Conservation (phyloP, 768 basidiomycete species). For the Hypholoma sublateritium region DNA sequence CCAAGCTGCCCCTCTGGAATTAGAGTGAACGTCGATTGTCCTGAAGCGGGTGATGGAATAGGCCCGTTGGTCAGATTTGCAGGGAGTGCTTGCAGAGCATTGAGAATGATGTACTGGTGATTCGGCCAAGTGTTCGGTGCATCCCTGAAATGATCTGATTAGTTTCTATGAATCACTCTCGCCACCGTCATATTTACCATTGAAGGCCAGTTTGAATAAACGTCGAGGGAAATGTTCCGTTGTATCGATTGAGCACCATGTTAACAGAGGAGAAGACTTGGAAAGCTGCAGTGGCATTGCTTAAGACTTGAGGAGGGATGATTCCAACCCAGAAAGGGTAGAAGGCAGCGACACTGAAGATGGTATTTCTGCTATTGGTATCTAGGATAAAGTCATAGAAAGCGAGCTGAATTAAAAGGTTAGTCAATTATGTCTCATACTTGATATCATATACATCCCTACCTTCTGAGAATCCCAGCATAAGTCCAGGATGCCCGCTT, state of each 20-base stretch:
- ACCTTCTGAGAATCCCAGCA: constrained; percentile 78
- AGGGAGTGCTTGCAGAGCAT: constrained; percentile 76
- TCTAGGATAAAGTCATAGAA: constrained; percentile 91
- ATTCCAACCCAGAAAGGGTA: constrained; percentile 90
- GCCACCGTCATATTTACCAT: constrained; percentile 48
- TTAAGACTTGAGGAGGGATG: constrained; percentile 67
- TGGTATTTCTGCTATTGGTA: constrained; percentile 56
- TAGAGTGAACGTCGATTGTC: constrained; percentile 63
- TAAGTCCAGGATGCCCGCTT: constrained; percentile 78
- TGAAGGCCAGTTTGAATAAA: constrained; percentile 79
- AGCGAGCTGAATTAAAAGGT: constrained; percentile 43
- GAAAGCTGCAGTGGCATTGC: constrained; percentile 58
- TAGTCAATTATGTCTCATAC: neutral
- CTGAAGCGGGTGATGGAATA: constrained; percentile 49
- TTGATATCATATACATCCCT: neutral
- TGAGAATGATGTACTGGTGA: constrained; percentile 77
- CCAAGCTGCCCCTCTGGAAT: constrained; percentile 83
- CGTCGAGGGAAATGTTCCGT: constrained; percentile 82
- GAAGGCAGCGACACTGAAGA: constrained; percentile 77
- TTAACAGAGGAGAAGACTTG: constrained; percentile 74
- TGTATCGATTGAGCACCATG: constrained; percentile 80
- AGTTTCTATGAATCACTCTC: neutral
- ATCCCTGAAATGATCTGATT: constrained; percentile 47
- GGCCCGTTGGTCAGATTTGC: constrained; percentile 60
- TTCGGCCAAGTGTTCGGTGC: constrained; percentile 90